These are phyloP conservation scores for Histomonas meleagridis DNA, from an alignment of 208 protist species.

Conservation along the genomic window DNA sequence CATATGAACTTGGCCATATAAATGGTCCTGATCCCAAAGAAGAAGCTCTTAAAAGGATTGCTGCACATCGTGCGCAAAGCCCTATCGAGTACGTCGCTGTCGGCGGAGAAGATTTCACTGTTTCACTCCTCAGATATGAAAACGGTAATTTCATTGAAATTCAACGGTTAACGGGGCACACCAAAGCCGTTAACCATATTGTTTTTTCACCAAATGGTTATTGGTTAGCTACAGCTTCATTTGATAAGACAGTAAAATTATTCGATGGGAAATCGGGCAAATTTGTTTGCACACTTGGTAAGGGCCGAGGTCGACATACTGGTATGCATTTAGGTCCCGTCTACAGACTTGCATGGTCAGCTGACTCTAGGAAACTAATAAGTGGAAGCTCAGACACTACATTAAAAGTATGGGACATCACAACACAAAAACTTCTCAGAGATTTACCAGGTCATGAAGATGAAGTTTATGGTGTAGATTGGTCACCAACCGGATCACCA, in stretches of 20 bases:
- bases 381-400: slow-evolving; percentile 31
- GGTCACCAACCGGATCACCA: background rate
- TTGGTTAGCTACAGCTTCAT: background rate
- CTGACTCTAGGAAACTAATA: background rate
- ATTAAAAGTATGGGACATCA: background rate
- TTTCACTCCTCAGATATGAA: background rate
- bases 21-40: background rate
- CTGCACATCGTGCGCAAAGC: background rate
- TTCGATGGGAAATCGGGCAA: slow-evolving; percentile 30
- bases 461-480: slow-evolving; percentile 41
- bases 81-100: background rate
- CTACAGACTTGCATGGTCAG: background rate
- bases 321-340: background rate
- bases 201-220: slow-evolving; percentile 12
- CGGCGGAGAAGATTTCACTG: background rate
- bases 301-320: background rate
- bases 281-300: slow-evolving; percentile 30
- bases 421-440: background rate
- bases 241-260: slow-evolving; percentile 28
- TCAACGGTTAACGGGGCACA: background rate
- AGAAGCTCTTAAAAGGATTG: background rate
- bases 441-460: slow-evolving; percentile 41
- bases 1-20: background rate
- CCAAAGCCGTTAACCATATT: background rate
- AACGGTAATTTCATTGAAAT: background rate